Conservation (phyloP, 2,329 filamentous ascomycete genomes). For the Trichoderma semiorbis region DNA sequence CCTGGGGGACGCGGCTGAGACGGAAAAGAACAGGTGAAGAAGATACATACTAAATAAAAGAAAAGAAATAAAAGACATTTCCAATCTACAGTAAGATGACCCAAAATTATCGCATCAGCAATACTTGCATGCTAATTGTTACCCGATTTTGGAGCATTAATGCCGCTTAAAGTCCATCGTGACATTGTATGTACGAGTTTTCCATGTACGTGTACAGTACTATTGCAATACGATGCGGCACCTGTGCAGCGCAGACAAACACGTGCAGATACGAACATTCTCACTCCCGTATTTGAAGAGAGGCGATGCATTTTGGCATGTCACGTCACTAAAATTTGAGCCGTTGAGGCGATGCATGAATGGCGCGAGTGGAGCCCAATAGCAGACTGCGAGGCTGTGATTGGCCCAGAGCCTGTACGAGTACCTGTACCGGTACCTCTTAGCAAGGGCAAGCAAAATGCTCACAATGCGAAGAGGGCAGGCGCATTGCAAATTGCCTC, state of each 20-base stretch:
- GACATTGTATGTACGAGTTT: background rate
- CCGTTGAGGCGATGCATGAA: conserved; percentile 1
- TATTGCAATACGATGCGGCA: background rate
- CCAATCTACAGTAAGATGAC: background rate
- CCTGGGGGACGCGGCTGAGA: background rate
- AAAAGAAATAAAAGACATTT: background rate
- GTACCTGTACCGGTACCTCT: no score
- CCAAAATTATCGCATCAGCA: background rate
- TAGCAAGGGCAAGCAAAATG: background rate
- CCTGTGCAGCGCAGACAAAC: background rate
- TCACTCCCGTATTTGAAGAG: background rate
- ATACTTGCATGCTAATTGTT: background rate
- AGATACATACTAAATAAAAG: background rate
- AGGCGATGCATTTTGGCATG: background rate
- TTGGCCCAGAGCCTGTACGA: background rate
- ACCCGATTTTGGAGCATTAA: background rate
- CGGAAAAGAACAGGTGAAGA: background rate
- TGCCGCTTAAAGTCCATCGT: background rate
- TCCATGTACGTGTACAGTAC: background rate
- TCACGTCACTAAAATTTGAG: background rate
- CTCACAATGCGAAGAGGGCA: background rate
- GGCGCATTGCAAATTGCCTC: background rate
- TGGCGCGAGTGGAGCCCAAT: background rate
- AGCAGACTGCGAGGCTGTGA: background rate
- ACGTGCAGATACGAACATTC: background rate